Evolutionary conservation across 768 basidiomycete genomes (phyloP).

Genomic region (Chalciporus chontae): DNA sequence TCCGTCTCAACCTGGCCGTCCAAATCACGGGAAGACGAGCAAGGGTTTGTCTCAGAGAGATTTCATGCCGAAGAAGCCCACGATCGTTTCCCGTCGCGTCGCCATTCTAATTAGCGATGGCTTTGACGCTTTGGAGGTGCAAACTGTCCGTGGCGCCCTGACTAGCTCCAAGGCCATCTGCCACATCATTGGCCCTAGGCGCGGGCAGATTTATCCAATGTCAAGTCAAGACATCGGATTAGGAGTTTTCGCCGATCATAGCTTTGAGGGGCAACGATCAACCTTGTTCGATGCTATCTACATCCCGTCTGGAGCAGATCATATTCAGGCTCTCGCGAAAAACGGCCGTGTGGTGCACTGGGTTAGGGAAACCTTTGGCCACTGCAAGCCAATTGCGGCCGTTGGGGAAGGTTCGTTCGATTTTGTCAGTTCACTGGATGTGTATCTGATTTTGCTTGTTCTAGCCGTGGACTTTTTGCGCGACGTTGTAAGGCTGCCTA

Average conservation of each 20-base stretch:
- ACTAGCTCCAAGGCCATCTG: constrained; percentile 51
- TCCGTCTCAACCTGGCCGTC: constrained; percentile 47
- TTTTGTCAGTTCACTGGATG: not conserved
- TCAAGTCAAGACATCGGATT: constrained; percentile 25
- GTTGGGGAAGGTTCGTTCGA: constrained; percentile 52
- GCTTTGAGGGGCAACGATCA: constrained; percentile 74
- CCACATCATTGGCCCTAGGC: constrained; percentile 70
- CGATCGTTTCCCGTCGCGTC: constrained; percentile 64
- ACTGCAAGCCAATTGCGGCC: constrained; percentile 80
- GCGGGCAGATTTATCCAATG: constrained; percentile 41
- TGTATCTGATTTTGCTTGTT: constrained; percentile 1
- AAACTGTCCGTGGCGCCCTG: constrained; percentile 54
- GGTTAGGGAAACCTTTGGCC: constrained; percentile 81
- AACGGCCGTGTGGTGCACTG: constrained; percentile 78
- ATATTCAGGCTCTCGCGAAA: constrained; percentile 52
- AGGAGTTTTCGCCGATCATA: constrained; percentile 57
- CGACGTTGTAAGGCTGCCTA: constrained; percentile 43
- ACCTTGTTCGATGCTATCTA: constrained; percentile 82
- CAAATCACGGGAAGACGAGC: constrained; percentile 57
- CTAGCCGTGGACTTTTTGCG: constrained; percentile 49
- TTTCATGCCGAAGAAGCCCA: constrained; percentile 52
- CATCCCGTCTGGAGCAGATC: constrained; percentile 66
- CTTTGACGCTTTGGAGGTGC: constrained; percentile 59
- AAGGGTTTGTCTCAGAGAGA: constrained; percentile 57
- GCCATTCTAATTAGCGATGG: constrained; percentile 77